Percentiles rank a stretch among this genome's conserved stretches.
phyloP scores from a whole-genome alignment of 345 rosid species.

The Arabidopsis suecica region DNA sequence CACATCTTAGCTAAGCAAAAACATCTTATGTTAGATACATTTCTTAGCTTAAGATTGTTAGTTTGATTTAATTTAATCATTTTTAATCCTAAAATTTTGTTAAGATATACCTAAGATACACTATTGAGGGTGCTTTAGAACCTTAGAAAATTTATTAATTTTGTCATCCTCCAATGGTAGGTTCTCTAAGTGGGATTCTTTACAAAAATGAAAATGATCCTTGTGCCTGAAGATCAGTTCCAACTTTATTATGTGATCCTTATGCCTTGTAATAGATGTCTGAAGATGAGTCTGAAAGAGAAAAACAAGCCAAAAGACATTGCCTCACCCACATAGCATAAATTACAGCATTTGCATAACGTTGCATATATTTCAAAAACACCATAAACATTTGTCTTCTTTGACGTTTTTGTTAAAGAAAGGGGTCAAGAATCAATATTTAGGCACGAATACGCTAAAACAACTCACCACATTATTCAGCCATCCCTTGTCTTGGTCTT shows the following conservation, averaged over 20 bases:
- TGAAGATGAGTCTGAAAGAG: conserved; percentile 80
- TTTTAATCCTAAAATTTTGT: no score
- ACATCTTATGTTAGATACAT: no score
- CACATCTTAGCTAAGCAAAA: no score
- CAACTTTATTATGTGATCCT: conserved; percentile 93
- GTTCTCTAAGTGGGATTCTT: no score
- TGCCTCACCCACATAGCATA: conserved; percentile 7
- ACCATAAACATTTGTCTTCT: neutral
- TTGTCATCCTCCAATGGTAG: no score
- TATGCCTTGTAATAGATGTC: conserved; percentile 92
- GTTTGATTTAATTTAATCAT: no score
- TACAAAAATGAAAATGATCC: no score
- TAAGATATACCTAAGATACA: no score
- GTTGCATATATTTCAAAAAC: conserved; percentile 16
- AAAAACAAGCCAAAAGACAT: conserved; percentile 29
- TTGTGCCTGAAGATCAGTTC: conserved; percentile 81
- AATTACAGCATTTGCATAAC: conserved; percentile 15
- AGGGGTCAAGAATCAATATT: neutral
- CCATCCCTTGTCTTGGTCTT: conserved; percentile 97
- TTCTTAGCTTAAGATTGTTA: no score
- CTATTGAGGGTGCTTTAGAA: no score
- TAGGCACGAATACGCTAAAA: neutral
- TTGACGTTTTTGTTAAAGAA: neutral
- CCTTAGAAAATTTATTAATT: no score
- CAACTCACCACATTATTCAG: conserved; percentile 89